Base-by-base conservation (phyloP, 148 eudicot species). In the Camellia sinensis region DNA sequence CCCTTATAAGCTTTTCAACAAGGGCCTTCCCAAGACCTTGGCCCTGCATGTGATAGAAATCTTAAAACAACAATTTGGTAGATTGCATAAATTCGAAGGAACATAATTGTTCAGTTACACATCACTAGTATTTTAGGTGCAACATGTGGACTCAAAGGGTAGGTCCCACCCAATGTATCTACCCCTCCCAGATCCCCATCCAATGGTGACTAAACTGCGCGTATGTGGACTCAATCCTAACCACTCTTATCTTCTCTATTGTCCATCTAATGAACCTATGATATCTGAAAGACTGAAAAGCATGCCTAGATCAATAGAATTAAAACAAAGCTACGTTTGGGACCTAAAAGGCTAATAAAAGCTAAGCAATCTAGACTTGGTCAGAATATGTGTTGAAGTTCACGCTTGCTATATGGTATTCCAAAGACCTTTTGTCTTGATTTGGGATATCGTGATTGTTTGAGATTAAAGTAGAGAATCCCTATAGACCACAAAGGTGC, bases 1-100 rank as follows among this genome's bases (percentile, higher is more conserved):
- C 90, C 83, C 97, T 90, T 80, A 95, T 87, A 84, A 95, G 83
- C 88, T 93, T 95, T 88, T 95, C 98, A 62, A 95, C 85, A 48
- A 95, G 98, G 80, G 94, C 93, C 87, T 95, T 95, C 70, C 98
- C 98, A 68, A 95, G 97, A 68, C 98, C 98, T 89, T 90, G 98
- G 50, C 98, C 97, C 97, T 93, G 80, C 80, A 80, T n/a, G 22
- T 45, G 54, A 67, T 70, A 41, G 43, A 62, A 45, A 11, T 29
- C 19, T 43, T 67, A 54, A 52, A 66, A 68, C 57, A 79, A 37
- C 17, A 52, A 75, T 60, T 43, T 43, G 13, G 67, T 44, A 73
- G 60, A 46, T n/a, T 44, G 14, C 18, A 65, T 78, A 53, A 53
- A 71, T 52, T 52, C 41, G 22, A 80, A 50, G 56, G 41, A 77